Evolutionary conservation across 2,329 filamentous ascomycete genomes (phyloP).

Genomic region (Penicillium janthinellum): DNA sequence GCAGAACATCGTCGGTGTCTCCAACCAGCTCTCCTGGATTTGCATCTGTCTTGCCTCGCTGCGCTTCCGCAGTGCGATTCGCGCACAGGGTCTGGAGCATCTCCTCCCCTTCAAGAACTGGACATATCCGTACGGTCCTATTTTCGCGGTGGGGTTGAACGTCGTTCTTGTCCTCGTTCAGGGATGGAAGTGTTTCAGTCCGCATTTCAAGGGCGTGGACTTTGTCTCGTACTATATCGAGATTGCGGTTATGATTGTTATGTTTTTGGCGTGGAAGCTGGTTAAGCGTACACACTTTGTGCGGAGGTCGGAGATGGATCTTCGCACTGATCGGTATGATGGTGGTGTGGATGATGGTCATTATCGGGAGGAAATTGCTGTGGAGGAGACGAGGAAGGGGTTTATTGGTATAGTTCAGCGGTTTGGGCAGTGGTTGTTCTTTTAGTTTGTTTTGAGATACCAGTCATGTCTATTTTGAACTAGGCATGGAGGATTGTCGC

Average conservation of each 20-base stretch:
- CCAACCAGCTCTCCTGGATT: slow-evolving; percentile 66
- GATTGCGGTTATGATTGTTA: slow-evolving; percentile 60
- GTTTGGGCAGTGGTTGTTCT: slow-evolving; percentile 44
- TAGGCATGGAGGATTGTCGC: background rate
- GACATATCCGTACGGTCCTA: slow-evolving; percentile 66
- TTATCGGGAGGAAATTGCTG: slow-evolving; percentile 29
- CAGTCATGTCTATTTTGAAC: background rate
- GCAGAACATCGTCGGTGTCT: slow-evolving; percentile 68
- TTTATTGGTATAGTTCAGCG: slow-evolving; percentile 30
- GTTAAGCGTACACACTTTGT: slow-evolving; percentile 52
- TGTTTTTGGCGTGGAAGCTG: slow-evolving; percentile 60
- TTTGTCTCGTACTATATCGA: slow-evolving; percentile 68
- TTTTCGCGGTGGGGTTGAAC: slow-evolving; percentile 60
- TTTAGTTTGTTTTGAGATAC: slow-evolving; percentile 27
- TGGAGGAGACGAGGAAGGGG: slow-evolving; percentile 12
- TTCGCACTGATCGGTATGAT: slow-evolving; percentile 52
- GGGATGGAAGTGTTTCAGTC: slow-evolving; percentile 63
- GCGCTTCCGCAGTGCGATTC: slow-evolving; percentile 63
- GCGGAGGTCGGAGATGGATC: slow-evolving; percentile 52
- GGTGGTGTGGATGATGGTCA: slow-evolving; percentile 29
- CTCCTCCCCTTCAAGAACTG: slow-evolving; percentile 66
- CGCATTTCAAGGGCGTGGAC: slow-evolving; percentile 58
- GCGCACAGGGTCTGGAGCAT: slow-evolving; percentile 61
- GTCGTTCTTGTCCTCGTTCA: slow-evolving; percentile 63
- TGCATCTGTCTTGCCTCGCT: slow-evolving; percentile 65